Conservation (phyloP, 306 rosid species). For the Prunus mira region DNA sequence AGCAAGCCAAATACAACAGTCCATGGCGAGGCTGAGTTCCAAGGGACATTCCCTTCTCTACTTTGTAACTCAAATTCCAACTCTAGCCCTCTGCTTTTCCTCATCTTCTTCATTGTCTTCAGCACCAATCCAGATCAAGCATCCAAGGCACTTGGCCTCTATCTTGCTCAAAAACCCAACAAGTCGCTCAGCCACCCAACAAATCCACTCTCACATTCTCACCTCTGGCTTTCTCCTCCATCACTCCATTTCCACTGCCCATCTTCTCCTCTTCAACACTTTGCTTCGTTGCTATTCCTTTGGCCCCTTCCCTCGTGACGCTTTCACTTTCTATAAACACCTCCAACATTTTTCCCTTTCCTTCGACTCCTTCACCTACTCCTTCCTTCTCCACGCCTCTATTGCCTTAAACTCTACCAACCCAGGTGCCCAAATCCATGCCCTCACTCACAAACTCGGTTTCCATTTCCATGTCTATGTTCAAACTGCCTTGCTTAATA, state of each 20-base stretch:
- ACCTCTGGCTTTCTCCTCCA: constrained; percentile 43
- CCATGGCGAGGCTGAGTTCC: too few relatives aligned
- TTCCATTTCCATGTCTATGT: constrained; percentile 60
- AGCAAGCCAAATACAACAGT: too few relatives aligned
- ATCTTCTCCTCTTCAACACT: constrained; percentile 48
- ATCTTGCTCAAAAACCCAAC: constrained; percentile 45
- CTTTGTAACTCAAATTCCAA: too few relatives aligned
- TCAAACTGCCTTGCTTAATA: constrained; percentile 53
- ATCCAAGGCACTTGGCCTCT: constrained; percentile 43
- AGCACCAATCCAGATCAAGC: too few relatives aligned
- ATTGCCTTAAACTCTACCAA: constrained; percentile 19
- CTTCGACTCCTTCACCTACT: constrained; percentile 54
- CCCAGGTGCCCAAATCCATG: constrained; percentile 54
- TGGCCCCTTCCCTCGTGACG: constrained; percentile 32
- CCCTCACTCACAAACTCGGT: constrained; percentile 53
- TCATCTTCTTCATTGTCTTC: too few relatives aligned
- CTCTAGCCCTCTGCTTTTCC: too few relatives aligned
- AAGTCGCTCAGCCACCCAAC: constrained; percentile 31
- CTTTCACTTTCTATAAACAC: constrained; percentile 38
- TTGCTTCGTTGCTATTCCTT: constrained; percentile 44
- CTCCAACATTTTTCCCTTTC: neutral
- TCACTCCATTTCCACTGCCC: constrained; percentile 8
- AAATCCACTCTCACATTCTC: constrained; percentile 50
- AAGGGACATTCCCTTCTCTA: too few relatives aligned
- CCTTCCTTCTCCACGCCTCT: constrained; percentile 55